phyloP scores from a whole-genome alignment of 129 eudicot species.

The Dittrichia graveolens region DNA sequence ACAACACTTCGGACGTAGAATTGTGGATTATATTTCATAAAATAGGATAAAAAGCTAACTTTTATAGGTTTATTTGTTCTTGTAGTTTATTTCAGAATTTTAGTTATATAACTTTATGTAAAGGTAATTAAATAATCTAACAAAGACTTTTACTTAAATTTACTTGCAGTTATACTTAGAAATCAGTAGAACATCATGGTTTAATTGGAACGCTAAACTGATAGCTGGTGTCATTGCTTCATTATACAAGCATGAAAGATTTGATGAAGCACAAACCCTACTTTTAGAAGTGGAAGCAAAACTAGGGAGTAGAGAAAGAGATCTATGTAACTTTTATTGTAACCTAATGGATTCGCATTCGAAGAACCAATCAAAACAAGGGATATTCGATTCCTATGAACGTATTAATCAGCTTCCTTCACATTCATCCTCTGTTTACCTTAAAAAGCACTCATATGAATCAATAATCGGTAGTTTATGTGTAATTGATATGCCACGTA shows the following conservation, averaged over 20 bases:
- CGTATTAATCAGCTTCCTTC: constrained; percentile 44
- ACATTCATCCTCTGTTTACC: constrained; percentile 47
- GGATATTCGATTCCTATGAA: constrained; percentile 43
- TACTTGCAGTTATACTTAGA: constrained; percentile 62
- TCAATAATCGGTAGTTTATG: constrained; percentile 62
- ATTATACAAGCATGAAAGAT: constrained; percentile 50
- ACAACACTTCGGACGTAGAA: too few relatives aligned
- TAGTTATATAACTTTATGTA: too few relatives aligned
- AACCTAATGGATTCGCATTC: constrained; percentile 52
- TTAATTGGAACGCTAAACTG: constrained; percentile 77
- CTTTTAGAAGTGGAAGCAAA: constrained; percentile 46
- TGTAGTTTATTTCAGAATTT: too few relatives aligned
- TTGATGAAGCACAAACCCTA: constrained; percentile 56
- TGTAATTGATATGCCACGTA: constrained; percentile 50
- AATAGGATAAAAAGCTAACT: too few relatives aligned
- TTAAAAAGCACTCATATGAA: constrained; percentile 52
- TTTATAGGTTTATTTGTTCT: too few relatives aligned
- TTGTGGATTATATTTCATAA: too few relatives aligned
- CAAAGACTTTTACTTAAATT: background rate
- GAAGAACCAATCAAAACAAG: constrained; percentile 52
- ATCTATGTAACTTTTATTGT: constrained; percentile 66
- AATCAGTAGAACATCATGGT: constrained; percentile 70
- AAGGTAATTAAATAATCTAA: too few relatives aligned
- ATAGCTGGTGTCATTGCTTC: constrained; percentile 71
- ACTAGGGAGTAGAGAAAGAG: constrained; percentile 50